Evolutionary conservation across 2,329 filamentous ascomycete species (phyloP).

Genomic region (Sclerotinia minor): DNA sequence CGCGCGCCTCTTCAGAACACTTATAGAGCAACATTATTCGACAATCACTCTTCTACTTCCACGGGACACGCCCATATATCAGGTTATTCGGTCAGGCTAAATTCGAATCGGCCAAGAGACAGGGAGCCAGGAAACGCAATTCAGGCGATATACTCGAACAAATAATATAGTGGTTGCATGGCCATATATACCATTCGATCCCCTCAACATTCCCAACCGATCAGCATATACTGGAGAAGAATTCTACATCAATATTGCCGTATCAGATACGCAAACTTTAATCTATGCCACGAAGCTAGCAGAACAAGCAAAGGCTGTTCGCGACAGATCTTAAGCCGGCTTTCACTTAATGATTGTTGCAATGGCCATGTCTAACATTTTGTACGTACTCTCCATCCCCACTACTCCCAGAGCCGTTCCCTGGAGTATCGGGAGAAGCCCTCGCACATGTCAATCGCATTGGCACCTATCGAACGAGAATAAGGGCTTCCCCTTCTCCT

Average conservation of each 20-base stretch:
- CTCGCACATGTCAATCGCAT: slow-evolving; percentile 6
- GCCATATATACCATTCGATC: slow-evolving; percentile 2
- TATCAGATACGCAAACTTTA: not conserved
- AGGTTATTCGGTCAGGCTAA: slow-evolving; percentile 8
- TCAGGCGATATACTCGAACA: not conserved
- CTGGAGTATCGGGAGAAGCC: not conserved
- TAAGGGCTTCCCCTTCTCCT: not conserved
- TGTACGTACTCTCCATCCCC: slow-evolving; percentile 34
- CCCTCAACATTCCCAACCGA: slow-evolving; percentile 1
- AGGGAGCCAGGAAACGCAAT: not conserved
- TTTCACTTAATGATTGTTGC: slow-evolving; percentile 36
- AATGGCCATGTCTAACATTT: slow-evolving; percentile 37
- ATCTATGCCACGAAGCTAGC: slow-evolving; percentile 15
- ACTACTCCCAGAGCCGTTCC: not conserved
- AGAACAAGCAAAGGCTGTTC: slow-evolving; percentile 19
- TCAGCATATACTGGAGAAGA: not conserved
- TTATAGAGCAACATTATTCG: slow-evolving; percentile 11
- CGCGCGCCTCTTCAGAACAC: not conserved
- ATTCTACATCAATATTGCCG: not conserved
- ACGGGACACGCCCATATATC: not conserved
- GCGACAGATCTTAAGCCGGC: slow-evolving; percentile 15
- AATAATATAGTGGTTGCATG: slow-evolving; percentile 7
- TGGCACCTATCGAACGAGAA: not conserved
- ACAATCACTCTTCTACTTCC: not conserved
- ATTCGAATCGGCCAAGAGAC: not conserved